A percentile compares a stretch with the other conserved stretches of the same genome.
phyloP scores from a whole-genome alignment of 805 yeast species.

The Priceomyces castillae region DNA sequence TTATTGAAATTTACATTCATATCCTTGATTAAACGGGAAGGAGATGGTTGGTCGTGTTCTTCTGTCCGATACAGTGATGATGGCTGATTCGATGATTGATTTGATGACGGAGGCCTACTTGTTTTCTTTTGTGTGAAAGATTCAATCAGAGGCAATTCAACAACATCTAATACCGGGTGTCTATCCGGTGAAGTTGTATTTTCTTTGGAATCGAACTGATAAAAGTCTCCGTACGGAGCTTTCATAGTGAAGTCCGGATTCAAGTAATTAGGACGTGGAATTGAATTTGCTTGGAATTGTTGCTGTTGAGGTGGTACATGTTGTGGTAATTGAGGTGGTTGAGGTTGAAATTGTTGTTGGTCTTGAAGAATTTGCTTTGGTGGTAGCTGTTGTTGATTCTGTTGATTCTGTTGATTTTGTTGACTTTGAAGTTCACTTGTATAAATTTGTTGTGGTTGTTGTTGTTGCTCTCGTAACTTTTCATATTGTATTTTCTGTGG shows the following conservation, averaged over 20 bases:
- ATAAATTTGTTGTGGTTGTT: neutral
- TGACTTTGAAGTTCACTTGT: no score
- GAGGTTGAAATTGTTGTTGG: neutral
- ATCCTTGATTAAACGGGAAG: slow-evolving; percentile 2
- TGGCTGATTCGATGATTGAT: neutral
- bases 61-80: neutral
- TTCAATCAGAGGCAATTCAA: slow-evolving; percentile 11
- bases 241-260: slow-evolving; percentile 29
- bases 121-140: neutral
- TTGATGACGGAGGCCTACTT: neutral
- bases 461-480: neutral
- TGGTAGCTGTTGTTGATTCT: neutral
- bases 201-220: slow-evolving; percentile 25
- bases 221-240: slow-evolving; percentile 28
- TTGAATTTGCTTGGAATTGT: slow-evolving; percentile 13
- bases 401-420: no score
- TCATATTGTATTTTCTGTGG: neutral
- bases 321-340: neutral
- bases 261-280: slow-evolving; percentile 31
- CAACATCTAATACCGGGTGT: slow-evolving; percentile 11
- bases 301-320: slow-evolving; percentile 3
- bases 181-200: slow-evolving; percentile 1
- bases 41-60: neutral
- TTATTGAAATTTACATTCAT: slow-evolving; percentile 10
- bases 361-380: neutral